Base-by-base conservation (phyloP, 106 monocot genomes). In the Platanthera zijinensis region DNA sequence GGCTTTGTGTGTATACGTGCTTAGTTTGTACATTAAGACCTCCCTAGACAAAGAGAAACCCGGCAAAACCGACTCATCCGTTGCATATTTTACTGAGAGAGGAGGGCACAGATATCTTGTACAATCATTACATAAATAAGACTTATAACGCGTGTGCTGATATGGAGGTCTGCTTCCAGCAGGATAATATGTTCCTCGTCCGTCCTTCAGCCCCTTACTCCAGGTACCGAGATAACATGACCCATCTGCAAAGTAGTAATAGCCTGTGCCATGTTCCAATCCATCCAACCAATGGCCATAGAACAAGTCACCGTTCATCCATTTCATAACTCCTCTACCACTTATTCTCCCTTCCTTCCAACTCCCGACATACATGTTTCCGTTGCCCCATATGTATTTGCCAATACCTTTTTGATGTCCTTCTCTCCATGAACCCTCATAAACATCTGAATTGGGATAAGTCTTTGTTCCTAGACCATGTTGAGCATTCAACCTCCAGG, bases 161-260 rank as follows among this genome's bases (percentile, higher is more conserved):
- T 18, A 79, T 83, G 83, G 83, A 67, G 84, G 77, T 71, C 84
- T 89, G 69, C 76, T 87, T 73, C 87, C 91, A 61, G 62, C 71
- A 69, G 89, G 89, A 84, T 80, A 87, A 82, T 89, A 87, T 3
- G 73, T 87, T 50, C 96, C 96, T 46, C 53, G 79, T 1, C 96
- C 96, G 87, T 97, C 96, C 82, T 97, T 97, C 51, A 93, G 83
- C 28, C 96, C 96, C 57, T 74, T 91, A 75, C 86, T 93, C 96
- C 96, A 97, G 56, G 83, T 93, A 70, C 96, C 96, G 82, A 89
- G 53, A 81, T 91, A 97, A 77, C 63, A 84, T 64, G 85, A 46
- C 21, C 91, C 96, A 76, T 93, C 85, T 5, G 76, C 74, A 80
- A 85, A 93, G 71, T 86, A 89, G 73, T 91, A 93, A 64, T 71